A percentile compares a stretch with the other conserved stretches of the same genome.
These are phyloP conservation scores for Phytophthora hibernalis DNA, from an alignment of 352 stramenopile species.

Conservation along the genomic window DNA sequence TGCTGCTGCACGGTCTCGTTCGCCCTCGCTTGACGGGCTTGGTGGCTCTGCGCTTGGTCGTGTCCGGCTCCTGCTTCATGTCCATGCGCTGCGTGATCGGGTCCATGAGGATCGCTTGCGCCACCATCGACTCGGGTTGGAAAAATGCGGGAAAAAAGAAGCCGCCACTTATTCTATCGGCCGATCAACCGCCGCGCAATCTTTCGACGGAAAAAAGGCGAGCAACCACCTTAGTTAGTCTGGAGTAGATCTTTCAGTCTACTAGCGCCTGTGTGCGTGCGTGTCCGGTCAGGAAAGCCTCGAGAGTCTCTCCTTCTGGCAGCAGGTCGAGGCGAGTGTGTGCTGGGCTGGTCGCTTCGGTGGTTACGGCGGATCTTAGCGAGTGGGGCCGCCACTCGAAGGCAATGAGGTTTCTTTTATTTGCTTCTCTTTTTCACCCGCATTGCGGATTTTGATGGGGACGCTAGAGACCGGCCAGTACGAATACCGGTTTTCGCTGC, in stretches of 20 bases:
- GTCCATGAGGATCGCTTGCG: slow-evolving; percentile 29
- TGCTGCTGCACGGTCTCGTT: slow-evolving; percentile 7
- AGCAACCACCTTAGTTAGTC: slow-evolving; percentile 4
- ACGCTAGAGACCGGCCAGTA: too few species aligned
- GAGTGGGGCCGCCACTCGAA: slow-evolving; percentile 28
- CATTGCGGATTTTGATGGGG: slow-evolving; percentile 20
- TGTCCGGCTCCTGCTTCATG: slow-evolving; percentile 33
- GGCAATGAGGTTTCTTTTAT: slow-evolving; percentile 23
- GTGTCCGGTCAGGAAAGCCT: slow-evolving; percentile 21
- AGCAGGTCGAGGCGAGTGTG: background rate
- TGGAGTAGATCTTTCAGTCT: too few species aligned
- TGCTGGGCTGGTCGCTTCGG: slow-evolving; percentile 12
- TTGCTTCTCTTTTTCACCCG: slow-evolving; percentile 35
- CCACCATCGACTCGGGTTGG: slow-evolving; percentile 28
- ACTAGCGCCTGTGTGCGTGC: slow-evolving; percentile 12
- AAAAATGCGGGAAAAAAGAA: slow-evolving; percentile 34
- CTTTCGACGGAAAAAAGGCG: slow-evolving; percentile 31
- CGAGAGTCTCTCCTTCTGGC: background rate
- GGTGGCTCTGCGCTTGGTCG: slow-evolving; percentile 19
- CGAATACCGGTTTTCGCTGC: too few species aligned
- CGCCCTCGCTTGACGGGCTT: slow-evolving; percentile 15
- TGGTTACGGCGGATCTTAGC: slow-evolving; percentile 42
- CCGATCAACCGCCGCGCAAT: slow-evolving; percentile 15
- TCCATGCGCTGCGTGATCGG: slow-evolving; percentile 25
- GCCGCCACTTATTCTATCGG: background rate